These are phyloP conservation scores for Eucalyptus microcorys DNA, from an alignment of 345 rosid genomes.

Conservation along the genomic window DNA sequence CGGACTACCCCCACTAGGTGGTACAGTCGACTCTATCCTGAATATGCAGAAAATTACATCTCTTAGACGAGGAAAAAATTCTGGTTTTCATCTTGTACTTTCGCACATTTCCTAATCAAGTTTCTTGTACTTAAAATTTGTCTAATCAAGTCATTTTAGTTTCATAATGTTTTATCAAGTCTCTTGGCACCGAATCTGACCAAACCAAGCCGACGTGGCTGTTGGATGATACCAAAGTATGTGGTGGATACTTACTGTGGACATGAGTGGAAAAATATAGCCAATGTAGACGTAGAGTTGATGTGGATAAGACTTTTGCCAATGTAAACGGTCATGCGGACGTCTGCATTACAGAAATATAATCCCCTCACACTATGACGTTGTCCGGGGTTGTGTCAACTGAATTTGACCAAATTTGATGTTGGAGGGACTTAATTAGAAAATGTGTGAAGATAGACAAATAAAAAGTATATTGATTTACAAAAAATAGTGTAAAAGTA, in stretches of 20 bases:
- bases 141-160: not conserved
- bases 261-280: not conserved
- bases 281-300: not conserved
- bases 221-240: not conserved
- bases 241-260: not conserved
- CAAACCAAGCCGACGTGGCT: rapidly evolving
- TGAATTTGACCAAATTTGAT: no score
- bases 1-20: not conserved
- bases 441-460: no score
- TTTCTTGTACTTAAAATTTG: not conserved
- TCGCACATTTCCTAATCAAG: not conserved
- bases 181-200: not conserved
- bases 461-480: no score
- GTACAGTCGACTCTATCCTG: not conserved
- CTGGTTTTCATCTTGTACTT: not conserved
- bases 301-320: not conserved
- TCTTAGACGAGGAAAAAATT: not conserved
- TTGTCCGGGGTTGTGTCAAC: no score
- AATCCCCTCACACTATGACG: no score
- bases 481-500: no score
- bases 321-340: no score
- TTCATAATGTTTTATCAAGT: not conserved
- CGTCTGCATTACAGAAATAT: not conserved
- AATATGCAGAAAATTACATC: not conserved
- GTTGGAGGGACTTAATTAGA: no score